These are phyloP conservation scores for Podospora pseudopauciseta DNA, from an alignment of 495 filamentous ascomycete genomes.

Conservation along the genomic window DNA sequence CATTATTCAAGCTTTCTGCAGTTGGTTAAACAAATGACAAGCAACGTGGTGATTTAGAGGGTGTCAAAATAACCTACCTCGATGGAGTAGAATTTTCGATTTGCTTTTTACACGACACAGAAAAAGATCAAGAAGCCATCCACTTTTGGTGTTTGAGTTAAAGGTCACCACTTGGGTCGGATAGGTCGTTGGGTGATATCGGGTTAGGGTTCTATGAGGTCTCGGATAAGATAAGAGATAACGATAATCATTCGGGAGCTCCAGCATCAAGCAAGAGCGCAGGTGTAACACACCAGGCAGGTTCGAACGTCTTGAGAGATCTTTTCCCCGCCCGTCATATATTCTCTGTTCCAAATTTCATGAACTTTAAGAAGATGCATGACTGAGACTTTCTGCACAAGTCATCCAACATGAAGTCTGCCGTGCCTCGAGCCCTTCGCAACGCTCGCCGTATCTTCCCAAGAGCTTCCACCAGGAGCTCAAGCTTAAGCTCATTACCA, in stretches of 20 bases:
- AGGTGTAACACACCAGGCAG: constrained; percentile 13
- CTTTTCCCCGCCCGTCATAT: background rate
- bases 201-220: background rate
- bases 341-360: background rate
- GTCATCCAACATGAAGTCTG: constrained; percentile 25
- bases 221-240: constrained; percentile 3
- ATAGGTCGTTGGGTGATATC: background rate
- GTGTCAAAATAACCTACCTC: too few relatives aligned
- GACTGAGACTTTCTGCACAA: background rate
- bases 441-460: constrained; percentile 12
- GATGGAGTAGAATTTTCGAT: too few relatives aligned
- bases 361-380: constrained; percentile 2
- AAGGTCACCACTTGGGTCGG: too few relatives aligned
- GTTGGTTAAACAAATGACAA: too few relatives aligned
- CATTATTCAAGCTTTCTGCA: too few relatives aligned
- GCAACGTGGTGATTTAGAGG: too few relatives aligned
- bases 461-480: constrained; percentile 9
- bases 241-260: constrained; percentile 7
- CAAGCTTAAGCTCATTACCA: background rate
- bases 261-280: background rate
- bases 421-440: constrained; percentile 21
- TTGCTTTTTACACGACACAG: too few relatives aligned
- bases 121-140: too few relatives aligned
- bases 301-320: background rate
- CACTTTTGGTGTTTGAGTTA: too few relatives aligned